Evolutionary conservation across 306 rosid genomes (phyloP).

Genomic region (Cucumis hystrix): DNA sequence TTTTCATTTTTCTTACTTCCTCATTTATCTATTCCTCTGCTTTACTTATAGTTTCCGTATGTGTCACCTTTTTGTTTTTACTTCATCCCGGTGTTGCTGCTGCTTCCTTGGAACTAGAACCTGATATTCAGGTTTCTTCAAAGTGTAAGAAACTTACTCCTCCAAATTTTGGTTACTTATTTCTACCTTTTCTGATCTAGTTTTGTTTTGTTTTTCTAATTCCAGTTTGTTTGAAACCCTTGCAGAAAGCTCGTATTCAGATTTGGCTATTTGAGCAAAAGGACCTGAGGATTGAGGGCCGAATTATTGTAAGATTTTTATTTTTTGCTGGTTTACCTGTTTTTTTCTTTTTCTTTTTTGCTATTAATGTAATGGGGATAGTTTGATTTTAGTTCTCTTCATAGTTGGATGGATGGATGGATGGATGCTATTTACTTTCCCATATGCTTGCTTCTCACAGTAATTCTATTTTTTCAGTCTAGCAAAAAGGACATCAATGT

Average conservation of each 20-base stretch:
- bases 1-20: neutral
- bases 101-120: conserved; percentile 31
- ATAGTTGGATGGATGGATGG: neutral
- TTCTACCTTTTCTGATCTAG: neutral
- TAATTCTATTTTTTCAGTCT: neutral
- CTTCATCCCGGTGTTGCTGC: neutral
- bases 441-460: neutral
- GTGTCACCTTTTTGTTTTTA: neutral
- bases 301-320: conserved; percentile 53
- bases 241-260: conserved; percentile 81
- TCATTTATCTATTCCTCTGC: neutral
- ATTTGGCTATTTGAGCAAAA: conserved; percentile 82
- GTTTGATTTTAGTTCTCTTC: neutral
- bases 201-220: neutral
- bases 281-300: conserved; percentile 75
- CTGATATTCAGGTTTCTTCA: conserved; percentile 88
- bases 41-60: conserved; percentile 8
- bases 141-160: conserved; percentile 34
- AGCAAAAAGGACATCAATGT: neutral
- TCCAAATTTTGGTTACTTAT: neutral
- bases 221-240: neutral
- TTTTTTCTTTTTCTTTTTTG: neutral
- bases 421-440: neutral
- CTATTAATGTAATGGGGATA: neutral
- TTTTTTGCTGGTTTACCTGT: neutral